Conservation (phyloP, 2,329 filamentous ascomycete species). For the Daldinia sp. region DNA sequence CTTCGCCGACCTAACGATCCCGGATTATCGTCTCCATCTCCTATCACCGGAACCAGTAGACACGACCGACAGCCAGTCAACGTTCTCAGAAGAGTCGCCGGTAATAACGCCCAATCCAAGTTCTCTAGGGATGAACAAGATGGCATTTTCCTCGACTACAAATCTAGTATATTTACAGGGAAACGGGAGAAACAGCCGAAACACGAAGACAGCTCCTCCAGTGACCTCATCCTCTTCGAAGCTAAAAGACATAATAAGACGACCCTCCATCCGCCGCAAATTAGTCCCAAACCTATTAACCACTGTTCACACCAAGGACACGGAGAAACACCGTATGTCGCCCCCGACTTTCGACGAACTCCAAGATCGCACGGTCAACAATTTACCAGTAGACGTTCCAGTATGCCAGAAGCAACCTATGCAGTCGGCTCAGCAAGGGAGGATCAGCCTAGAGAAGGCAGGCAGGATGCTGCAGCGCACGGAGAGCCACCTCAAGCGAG, state of each 20-base stretch:
- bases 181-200: constrained; percentile 25
- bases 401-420: constrained; percentile 26
- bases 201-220: constrained; percentile 52
- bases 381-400: constrained; percentile 21
- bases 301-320: constrained; percentile 30
- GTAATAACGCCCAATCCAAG: constrained; percentile 22
- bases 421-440: constrained; percentile 24
- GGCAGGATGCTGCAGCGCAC: constrained; percentile 15
- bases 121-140: constrained; percentile 24
- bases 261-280: constrained; percentile 46
- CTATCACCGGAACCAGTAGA: constrained; percentile 34
- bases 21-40: constrained; percentile 47
- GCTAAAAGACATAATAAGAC: constrained; percentile 49
- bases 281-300: constrained; percentile 46
- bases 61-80: constrained; percentile 27
- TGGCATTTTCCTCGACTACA: constrained; percentile 30
- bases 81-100: constrained; percentile 27
- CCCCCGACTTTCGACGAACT: constrained; percentile 28
- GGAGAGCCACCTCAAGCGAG: constrained; percentile 24
- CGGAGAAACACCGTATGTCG: constrained; percentile 23
- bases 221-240: constrained; percentile 56
- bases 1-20: constrained; percentile 47
- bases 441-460: constrained; percentile 22
- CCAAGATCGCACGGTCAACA: constrained; percentile 25
- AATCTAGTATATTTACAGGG: constrained; percentile 28